Percentiles rank a stretch among this genome's conserved stretches.
These are phyloP conservation scores for Aureobasidium melanogenum DNA, from an alignment of 2,329 filamentous ascomycete species.

Conservation along the genomic window DNA sequence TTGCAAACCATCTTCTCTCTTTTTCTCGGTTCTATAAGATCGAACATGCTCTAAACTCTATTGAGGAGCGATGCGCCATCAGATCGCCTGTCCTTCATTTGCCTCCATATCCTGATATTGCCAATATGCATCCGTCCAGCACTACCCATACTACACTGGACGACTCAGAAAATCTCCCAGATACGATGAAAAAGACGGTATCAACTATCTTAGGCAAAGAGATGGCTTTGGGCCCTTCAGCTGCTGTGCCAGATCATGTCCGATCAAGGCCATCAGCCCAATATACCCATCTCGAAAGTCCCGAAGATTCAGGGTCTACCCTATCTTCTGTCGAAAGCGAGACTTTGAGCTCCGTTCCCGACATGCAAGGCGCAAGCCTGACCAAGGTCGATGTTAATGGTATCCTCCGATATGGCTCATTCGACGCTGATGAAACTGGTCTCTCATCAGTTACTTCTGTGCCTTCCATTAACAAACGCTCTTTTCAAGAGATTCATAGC, in stretches of 20 bases:
- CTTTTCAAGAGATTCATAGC: constrained; percentile 12
- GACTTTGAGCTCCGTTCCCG: neutral
- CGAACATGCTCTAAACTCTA: neutral
- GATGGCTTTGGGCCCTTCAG: neutral
- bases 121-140: neutral
- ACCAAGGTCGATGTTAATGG: constrained; percentile 13
- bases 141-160: neutral
- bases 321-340: constrained; percentile 12
- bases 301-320: constrained; percentile 5
- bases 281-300: neutral
- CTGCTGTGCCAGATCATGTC: neutral
- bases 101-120: constrained; percentile 10
- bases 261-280: neutral
- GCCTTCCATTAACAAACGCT: constrained; percentile 9
- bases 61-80: neutral
- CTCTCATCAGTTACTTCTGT: constrained; percentile 15
- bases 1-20: neutral
- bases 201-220: neutral
- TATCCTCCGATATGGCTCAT: constrained; percentile 11
- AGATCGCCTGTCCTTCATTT: neutral
- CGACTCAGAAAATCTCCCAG: neutral
- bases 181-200: neutral
- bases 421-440: constrained; percentile 14
- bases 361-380: neutral
- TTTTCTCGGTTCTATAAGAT: neutral